phyloP scores from a whole-genome alignment of 805 yeast genomes.

The Candida koratica region DNA sequence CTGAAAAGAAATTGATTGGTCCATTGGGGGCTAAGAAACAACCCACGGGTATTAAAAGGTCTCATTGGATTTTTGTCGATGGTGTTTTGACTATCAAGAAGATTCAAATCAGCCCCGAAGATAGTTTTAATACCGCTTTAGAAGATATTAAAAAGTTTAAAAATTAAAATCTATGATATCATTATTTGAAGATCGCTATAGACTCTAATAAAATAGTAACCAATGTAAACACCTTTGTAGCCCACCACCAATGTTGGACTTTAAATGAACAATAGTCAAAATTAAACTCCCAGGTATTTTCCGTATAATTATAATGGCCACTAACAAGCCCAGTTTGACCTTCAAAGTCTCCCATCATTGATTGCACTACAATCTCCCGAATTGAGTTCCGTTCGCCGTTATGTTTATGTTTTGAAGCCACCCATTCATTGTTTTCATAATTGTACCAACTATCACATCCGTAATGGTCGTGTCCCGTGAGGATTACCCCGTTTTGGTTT shows the following conservation, averaged over 20 bases:
- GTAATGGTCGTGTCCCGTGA: slow-evolving; percentile 95
- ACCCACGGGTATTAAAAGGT: slow-evolving; percentile 73
- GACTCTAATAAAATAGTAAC: slow-evolving; percentile 33
- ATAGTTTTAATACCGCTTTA: slow-evolving; percentile 57
- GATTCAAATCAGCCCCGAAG: slow-evolving; percentile 50
- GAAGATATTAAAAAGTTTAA: slow-evolving; percentile 41
- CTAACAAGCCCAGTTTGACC: slow-evolving; percentile 86
- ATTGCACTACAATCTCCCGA: slow-evolving; percentile 78
- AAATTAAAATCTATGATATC: background rate
- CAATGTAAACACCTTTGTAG: slow-evolving; percentile 50
- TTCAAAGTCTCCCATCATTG: slow-evolving; percentile 95
- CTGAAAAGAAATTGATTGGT: slow-evolving; percentile 62
- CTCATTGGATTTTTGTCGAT: slow-evolving; percentile 87
- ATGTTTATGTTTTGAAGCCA: slow-evolving; percentile 44
- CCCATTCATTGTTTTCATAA: slow-evolving; percentile 48
- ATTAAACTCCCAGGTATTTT: slow-evolving; percentile 57
- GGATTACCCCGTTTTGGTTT: slow-evolving; percentile 66
- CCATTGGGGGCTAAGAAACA: slow-evolving; percentile 78
- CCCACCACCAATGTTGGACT: slow-evolving; percentile 97
- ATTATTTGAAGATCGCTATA: slow-evolving; percentile 8
- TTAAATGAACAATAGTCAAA: slow-evolving; percentile 76
- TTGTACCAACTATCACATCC: slow-evolving; percentile 80
- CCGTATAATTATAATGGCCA: slow-evolving; percentile 53
- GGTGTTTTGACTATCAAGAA: slow-evolving; percentile 60
- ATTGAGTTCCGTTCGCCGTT: slow-evolving; percentile 30